Percentiles rank a stretch among this genome's conserved stretches.
Conservation (phyloP, 2,329 filamentous ascomycete genomes). For the Trichoderma sp. region DNA sequence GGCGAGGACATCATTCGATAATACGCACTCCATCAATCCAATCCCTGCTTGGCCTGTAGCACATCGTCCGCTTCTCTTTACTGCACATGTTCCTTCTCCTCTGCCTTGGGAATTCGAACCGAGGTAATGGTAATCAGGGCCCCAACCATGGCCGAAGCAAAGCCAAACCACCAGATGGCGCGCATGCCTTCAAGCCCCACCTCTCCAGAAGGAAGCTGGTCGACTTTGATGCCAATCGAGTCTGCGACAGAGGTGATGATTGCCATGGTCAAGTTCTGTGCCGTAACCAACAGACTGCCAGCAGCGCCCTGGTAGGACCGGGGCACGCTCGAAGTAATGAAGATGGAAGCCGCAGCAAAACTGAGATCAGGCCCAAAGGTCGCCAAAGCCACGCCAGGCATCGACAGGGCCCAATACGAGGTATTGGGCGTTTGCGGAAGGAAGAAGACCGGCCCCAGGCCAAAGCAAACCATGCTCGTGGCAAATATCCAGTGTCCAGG, state of each 20-base stretch:
- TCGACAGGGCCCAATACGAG: constrained; percentile 7
- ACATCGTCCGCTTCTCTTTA: background rate
- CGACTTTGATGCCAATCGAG: constrained; percentile 8
- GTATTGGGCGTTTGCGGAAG: constrained; percentile 3
- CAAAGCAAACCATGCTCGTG: constrained; percentile 3
- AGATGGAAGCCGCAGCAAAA: constrained; percentile 4
- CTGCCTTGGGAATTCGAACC: constrained; percentile 14
- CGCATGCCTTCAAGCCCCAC: background rate
- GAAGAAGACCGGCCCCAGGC: constrained; percentile 11
- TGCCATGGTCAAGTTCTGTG: constrained; percentile 9
- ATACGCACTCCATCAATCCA: background rate
- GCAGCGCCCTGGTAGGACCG: constrained; percentile 11
- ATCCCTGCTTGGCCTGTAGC: background rate
- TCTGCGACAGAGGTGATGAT: constrained; percentile 3
- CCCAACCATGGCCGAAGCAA: background rate
- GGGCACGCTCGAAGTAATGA: constrained; percentile 11
- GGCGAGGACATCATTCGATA: no score
- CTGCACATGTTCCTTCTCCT: constrained; percentile 11
- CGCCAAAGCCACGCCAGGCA: constrained; percentile 3
- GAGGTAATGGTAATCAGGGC: constrained; percentile 1
- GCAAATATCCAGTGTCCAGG: constrained; percentile 13
- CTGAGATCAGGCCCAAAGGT: constrained; percentile 13
- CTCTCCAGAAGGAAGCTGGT: constrained; percentile 1
- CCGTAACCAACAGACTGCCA: constrained; percentile 3
- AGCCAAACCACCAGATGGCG: constrained; percentile 15